Evolutionary conservation across 331 rosid genomes (phyloP), one percentile per base, ranked within the genome.

Genomic region (Erythrophleum ivorense): DNA sequence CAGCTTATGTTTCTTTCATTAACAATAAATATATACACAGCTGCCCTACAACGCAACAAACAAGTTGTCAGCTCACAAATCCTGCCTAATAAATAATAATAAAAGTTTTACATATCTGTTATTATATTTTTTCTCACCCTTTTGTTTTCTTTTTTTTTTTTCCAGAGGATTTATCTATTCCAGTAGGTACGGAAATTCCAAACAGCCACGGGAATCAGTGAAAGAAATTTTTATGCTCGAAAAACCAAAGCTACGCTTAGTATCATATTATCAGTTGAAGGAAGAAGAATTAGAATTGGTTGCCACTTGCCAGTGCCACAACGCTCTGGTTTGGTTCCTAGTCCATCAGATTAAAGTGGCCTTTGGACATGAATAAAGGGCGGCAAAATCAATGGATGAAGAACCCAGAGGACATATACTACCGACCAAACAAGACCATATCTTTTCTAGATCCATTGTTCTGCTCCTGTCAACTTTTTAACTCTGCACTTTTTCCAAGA

Each of bases 1-100:
- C 92, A 90, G 89, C 86, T 83, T 81, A 78, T 81, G 90, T 78
- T 88, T 89, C 84, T 92, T 90, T 89, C 88, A 91, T 82, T 87
- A 84, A 87, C 80, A 76, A 40, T 63, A 36, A 77, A 9, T 52
- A 65, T 41, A 68, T 34, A 64, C 29, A 59, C 38, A 67, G 82
- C 86, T 83, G 84, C 83, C 88, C 90, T 81, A 79, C 84, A 74
- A 69, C 73, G 59, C 82, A 59, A 21, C 86, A 31, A 73, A 66
- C 76, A 75, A 78, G 78, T 70, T 84, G 97, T 93, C 84, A 87
- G 92, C 84, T 84, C 91, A 81, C 86, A 84, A 70, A 62, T 82
- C 86, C 64, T 87, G 78, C 87, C 86, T 70, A 75, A 7, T 31
- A 58, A 12, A 82, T 71, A 77, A 5, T 24, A 67, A 9, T 64